Evolutionary conservation across 2,329 filamentous ascomycete genomes (phyloP).

Genomic region (Bipolaris zeicola): DNA sequence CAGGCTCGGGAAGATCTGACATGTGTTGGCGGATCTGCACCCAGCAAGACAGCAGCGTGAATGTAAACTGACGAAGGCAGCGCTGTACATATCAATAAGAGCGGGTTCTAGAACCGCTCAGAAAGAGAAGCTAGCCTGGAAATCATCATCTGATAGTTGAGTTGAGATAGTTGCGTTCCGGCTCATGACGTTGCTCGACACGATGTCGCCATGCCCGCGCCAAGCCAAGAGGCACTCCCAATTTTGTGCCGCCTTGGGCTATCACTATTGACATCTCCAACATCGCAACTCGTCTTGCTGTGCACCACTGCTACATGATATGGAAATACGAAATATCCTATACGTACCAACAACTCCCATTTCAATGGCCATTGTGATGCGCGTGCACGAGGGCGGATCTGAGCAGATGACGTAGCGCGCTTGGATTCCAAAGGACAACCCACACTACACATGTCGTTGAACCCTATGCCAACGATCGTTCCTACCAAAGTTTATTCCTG

Average conservation of each 20-base stretch:
- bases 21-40: too few relatives aligned
- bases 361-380: not conserved
- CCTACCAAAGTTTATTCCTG: not conserved
- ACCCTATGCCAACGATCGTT: not conserved
- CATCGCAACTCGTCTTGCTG: not conserved
- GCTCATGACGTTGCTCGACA: not conserved
- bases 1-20: slow-evolving; percentile 4
- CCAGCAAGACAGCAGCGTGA: too few relatives aligned
- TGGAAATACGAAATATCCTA: not conserved
- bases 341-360: not conserved
- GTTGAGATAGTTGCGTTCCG: not conserved
- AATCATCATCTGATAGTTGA: too few relatives aligned
- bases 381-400: not conserved
- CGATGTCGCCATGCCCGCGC: not conserved
- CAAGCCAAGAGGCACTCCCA: not conserved
- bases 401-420: not conserved
- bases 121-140: not conserved
- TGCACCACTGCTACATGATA: not conserved
- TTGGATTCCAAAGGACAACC: not conserved
- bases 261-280: not conserved
- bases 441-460: not conserved
- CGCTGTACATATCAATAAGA: not conserved
- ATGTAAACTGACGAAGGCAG: not conserved
- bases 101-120: not conserved
- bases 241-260: not conserved